A percentile compares a stretch with the other conserved stretches of the same genome.
phyloP scores from a whole-genome alignment of 2,329 filamentous ascomycete genomes.

The Apiospora arundinis region DNA sequence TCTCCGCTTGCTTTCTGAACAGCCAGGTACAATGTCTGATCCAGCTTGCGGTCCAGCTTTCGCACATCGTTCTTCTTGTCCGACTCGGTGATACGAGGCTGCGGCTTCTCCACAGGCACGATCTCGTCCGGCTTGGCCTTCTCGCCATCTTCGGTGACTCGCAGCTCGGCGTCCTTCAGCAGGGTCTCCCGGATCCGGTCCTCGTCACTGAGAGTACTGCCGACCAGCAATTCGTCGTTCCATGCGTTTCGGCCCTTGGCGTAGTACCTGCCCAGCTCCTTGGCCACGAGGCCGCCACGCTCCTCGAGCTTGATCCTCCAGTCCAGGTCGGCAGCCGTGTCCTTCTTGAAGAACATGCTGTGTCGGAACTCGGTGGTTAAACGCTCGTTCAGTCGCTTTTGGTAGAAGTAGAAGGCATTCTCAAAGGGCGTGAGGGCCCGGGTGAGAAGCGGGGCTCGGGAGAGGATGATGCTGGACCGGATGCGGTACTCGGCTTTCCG shows the following conservation, averaged over 20 bases:
- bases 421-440: conserved; percentile 86
- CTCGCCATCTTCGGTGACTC: conserved; percentile 66
- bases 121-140: conserved; percentile 63
- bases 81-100: conserved; percentile 76
- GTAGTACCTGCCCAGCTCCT: conserved; percentile 86
- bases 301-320: conserved; percentile 87
- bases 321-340: conserved; percentile 82
- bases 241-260: conserved; percentile 74
- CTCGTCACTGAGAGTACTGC: conserved; percentile 70
- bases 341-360: conserved; percentile 94
- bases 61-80: conserved; percentile 76
- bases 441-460: conserved; percentile 86
- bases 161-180: conserved; percentile 75
- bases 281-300: conserved; percentile 74
- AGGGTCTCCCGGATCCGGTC: conserved; percentile 71
- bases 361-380: conserved; percentile 85
- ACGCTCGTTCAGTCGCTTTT: conserved; percentile 94
- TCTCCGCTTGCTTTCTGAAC: conserved; percentile 73
- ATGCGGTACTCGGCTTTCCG: conserved; percentile 52
- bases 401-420: conserved; percentile 93
- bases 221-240: conserved; percentile 89
- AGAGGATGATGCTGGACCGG: conserved; percentile 77
- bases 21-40: conserved; percentile 85
- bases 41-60: conserved; percentile 80
- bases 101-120: conserved; percentile 73